phyloP scores from a whole-genome alignment of 1,284 basidiomycete species.

The Hymenochaete sp. region DNA sequence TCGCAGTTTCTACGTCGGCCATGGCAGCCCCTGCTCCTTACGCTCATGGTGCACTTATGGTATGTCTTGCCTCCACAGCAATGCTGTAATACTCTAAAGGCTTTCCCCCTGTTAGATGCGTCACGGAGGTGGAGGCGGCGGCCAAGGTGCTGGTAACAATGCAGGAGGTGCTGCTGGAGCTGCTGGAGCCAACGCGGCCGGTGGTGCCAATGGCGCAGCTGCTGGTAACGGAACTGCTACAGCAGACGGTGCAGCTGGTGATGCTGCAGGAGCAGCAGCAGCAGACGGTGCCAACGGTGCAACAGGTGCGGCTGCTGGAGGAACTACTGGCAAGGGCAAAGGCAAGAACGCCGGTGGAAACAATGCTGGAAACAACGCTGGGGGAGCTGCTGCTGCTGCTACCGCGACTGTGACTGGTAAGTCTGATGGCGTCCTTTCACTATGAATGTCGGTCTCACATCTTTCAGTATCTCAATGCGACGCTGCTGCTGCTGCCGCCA shows the following conservation, averaged over 20 bases:
- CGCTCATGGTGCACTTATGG: slow-evolving; percentile 20
- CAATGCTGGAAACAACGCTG: background rate
- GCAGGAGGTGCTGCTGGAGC: background rate
- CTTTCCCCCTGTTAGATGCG: background rate
- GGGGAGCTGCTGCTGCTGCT: slow-evolving; percentile 1
- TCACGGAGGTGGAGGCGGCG: background rate
- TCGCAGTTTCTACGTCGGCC: slow-evolving; percentile 22
- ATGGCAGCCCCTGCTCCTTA: slow-evolving; percentile 23
- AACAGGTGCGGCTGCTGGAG: background rate
- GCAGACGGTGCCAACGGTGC: background rate
- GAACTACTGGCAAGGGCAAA: background rate
- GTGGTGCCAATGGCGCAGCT: background rate
- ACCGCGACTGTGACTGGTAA: background rate
- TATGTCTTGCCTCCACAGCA: background rate
- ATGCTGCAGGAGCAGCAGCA: background rate
- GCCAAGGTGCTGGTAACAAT: no score
- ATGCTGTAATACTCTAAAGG: background rate
- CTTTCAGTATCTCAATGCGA: background rate
- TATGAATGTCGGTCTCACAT: background rate
- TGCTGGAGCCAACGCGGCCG: background rate
- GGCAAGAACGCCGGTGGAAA: background rate
- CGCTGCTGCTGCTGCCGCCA: background rate
- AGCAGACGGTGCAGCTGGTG: background rate
- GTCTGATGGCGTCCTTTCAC: background rate
- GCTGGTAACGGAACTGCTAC: background rate